Evolutionary conservation across 2,329 filamentous ascomycete genomes (phyloP).

Genomic region (Sporothrix curviconia): DNA sequence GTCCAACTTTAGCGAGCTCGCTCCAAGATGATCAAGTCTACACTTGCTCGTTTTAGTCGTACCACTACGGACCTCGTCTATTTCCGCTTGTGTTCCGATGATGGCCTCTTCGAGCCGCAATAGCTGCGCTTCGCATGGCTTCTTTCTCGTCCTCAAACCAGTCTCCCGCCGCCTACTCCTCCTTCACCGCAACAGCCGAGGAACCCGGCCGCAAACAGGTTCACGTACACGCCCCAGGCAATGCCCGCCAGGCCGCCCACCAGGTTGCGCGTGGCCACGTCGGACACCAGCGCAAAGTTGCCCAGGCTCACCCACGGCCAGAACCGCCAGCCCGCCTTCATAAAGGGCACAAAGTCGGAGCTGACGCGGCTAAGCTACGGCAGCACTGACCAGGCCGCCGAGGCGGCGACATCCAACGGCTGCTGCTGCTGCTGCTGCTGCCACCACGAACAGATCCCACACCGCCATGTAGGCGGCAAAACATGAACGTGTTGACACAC

Average conservation of each 20-base stretch:
- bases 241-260: constrained; percentile 62
- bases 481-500: constrained; percentile 57
- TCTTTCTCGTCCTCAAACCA: too few species aligned
- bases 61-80: too few species aligned
- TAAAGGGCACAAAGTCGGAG: constrained; percentile 57
- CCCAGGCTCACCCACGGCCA: constrained; percentile 63
- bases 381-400: constrained; percentile 22
- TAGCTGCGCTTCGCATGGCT: too few species aligned
- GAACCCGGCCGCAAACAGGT: constrained; percentile 1
- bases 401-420: constrained; percentile 19
- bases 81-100: too few species aligned
- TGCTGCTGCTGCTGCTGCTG: too few species aligned
- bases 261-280: constrained; percentile 58
- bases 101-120: too few species aligned
- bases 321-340: constrained; percentile 63
- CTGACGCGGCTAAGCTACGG: constrained; percentile 38
- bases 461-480: constrained; percentile 49
- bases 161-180: background rate
- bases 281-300: constrained; percentile 59
- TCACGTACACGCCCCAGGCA: constrained; percentile 63
- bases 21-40: too few species aligned
- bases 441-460: constrained; percentile 23
- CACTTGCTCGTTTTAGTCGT: too few species aligned
- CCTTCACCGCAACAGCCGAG: background rate
- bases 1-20: too few species aligned